phyloP scores from a whole-genome alignment of 305 asterid species.

The Ruellia speciosa region DNA sequence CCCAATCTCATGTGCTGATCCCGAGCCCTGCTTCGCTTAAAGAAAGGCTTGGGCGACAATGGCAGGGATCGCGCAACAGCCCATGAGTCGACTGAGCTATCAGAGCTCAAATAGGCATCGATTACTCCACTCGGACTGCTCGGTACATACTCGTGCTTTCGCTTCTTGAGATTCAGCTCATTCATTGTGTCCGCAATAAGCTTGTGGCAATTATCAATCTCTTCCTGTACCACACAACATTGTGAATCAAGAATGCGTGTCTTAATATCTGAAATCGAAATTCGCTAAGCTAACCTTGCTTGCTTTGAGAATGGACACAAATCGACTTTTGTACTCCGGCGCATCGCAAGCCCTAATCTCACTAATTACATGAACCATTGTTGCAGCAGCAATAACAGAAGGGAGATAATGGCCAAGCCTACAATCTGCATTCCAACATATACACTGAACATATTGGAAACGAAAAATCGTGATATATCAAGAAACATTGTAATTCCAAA shows the following conservation, averaged over 20 bases:
- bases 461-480: too few relatives aligned
- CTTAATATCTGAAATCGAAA: background rate
- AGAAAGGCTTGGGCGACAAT: constrained; percentile 52
- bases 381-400: constrained; percentile 78
- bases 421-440: constrained; percentile 43
- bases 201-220: constrained; percentile 45
- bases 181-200: constrained; percentile 40
- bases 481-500: background rate
- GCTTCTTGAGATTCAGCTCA: constrained; percentile 23
- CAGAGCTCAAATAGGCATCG: constrained; percentile 78
- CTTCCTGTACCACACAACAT: constrained; percentile 35
- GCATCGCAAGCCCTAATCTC: constrained; percentile 44
- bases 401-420: constrained; percentile 54
- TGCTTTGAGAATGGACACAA: constrained; percentile 40
- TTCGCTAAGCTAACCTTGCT: constrained; percentile 46
- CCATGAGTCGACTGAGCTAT: constrained; percentile 84
- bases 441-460: background rate
- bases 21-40: constrained; percentile 57
- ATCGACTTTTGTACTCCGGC: constrained; percentile 37
- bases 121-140: constrained; percentile 75
- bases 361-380: constrained; percentile 43
- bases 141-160: constrained; percentile 58
- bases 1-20: constrained; percentile 51
- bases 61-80: constrained; percentile 37
- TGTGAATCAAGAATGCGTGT: constrained; percentile 8